Conservation (phyloP, 306 rosid species). For the Vigna trinervia region DNA sequence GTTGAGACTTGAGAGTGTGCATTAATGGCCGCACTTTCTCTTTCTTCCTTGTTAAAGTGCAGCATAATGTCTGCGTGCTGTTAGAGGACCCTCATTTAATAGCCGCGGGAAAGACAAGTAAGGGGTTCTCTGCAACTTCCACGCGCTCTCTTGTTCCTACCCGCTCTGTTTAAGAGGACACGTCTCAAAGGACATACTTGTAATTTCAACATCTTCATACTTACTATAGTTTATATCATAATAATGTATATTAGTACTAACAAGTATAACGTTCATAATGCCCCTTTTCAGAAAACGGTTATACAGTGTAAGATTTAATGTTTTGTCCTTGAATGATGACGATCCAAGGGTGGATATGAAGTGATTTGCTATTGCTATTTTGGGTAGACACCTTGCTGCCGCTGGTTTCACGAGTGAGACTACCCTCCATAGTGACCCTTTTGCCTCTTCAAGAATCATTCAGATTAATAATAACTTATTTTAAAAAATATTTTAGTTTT, state of each 20-base stretch:
- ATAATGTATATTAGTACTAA: no score
- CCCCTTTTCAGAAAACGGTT: neutral
- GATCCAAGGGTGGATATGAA: conserved; percentile 10
- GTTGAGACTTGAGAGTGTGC: conserved; percentile 67
- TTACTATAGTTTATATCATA: no score
- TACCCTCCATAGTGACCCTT: no score
- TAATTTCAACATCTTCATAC: neutral
- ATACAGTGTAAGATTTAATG: neutral
- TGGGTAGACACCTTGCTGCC: neutral
- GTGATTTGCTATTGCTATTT: neutral
- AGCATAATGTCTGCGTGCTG: conserved; percentile 35
- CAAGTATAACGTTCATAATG: no score
- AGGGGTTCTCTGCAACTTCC: neutral
- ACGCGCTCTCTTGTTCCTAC: conserved; percentile 15
- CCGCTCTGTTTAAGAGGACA: neutral
- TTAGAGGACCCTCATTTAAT: conserved; percentile 58
- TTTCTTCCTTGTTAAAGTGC: conserved; percentile 49
- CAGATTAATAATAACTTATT: no score
- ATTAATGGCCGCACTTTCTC: conserved; percentile 61
- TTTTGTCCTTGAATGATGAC: neutral
- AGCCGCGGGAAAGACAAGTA: conserved; percentile 75
- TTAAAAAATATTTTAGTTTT: no score
- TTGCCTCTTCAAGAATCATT: no score
- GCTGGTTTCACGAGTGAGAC: no score
- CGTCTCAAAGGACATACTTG: neutral